A percentile compares a stretch with the other conserved stretches of the same genome.
These are phyloP conservation scores for Rhynchosporium graminicola DNA, from an alignment of 2,329 filamentous ascomycete genomes.

Conservation along the genomic window DNA sequence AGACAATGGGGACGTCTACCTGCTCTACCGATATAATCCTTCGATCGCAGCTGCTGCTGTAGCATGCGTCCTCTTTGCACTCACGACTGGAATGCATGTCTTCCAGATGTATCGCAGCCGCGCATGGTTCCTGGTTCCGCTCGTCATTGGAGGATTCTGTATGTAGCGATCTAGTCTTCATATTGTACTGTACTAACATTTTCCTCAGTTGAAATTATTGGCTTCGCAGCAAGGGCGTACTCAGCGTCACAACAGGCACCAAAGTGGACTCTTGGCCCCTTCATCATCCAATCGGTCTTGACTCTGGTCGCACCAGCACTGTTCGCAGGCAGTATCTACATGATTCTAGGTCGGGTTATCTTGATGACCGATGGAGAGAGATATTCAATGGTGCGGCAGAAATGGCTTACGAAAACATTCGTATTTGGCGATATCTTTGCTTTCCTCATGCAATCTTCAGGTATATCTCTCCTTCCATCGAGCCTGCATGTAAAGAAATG, in stretches of 20 bases:
- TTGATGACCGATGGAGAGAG: constrained; percentile 40
- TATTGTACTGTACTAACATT: constrained; percentile 12
- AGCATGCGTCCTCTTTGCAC: neutral
- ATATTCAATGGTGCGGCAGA: constrained; percentile 39
- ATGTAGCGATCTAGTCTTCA: constrained; percentile 27
- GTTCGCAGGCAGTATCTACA: constrained; percentile 44
- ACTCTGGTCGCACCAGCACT: constrained; percentile 44
- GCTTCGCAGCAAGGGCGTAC: constrained; percentile 39
- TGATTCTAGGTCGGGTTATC: constrained; percentile 44
- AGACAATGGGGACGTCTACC: neutral
- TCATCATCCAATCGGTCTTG: constrained; percentile 41
- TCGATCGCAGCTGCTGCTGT: neutral
- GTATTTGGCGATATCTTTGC: constrained; percentile 47
- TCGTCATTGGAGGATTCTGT: constrained; percentile 52
- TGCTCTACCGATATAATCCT: constrained; percentile 2
- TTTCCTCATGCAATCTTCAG: constrained; percentile 43
- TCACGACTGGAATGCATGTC: constrained; percentile 38
- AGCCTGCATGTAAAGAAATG: neutral
- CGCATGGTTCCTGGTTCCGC: constrained; percentile 53
- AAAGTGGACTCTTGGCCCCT: constrained; percentile 34
- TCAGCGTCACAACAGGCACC: constrained; percentile 28
- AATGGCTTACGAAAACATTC: constrained; percentile 46
- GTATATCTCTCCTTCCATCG: neutral
- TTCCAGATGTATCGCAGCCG: constrained; percentile 44
- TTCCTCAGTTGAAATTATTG: constrained; percentile 42